Evolutionary conservation across 208 protist genomes (phyloP), one percentile per base, ranked within the genome.

Genomic region (Crithidia expoeki): DNA sequence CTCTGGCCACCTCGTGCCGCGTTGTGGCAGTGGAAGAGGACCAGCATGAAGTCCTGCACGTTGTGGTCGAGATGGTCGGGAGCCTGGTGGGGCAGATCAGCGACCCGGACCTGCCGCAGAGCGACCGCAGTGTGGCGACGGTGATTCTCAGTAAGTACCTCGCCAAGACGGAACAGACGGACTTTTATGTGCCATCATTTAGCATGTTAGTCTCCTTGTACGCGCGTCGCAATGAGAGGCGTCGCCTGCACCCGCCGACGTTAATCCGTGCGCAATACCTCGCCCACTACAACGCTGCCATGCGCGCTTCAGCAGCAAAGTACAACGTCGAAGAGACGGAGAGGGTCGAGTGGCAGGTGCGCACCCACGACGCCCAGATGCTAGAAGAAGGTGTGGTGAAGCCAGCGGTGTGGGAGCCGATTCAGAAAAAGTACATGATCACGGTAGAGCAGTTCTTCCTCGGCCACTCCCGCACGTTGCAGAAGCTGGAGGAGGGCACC

Each of bases 351-450:
- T 96, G 92, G 92, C 89, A 96, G 53, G 80, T 94, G 28, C 85
- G 87, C 77, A 84, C 82, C 30, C 74, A 74, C 66, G 73, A 85
- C 6, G 85, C 83, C 14, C 81, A 88, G 74, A 67, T 86, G 74
- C 80, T 93, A n/a, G 83, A 90, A 4, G 86, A 94, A 46, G 85
- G 84, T 27, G 85, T 96, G 28, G 83, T 94, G 66, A 86, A 88
- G 79, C 89, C 84, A 7, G 82, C 89, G 28, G 72, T 66, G 44
- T 96, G 92, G 89, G 92, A 96, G 60, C 38, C 81, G 12, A 68
- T 96, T 51, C 85, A 83, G 30, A 61, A 61, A 49, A 92, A 91
- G 78, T 86, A 85, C 71, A 75, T 88, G 49, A 42, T 80, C 1
- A 68, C 76, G 11, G 67, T 88, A 12, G 92, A 96, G 79, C 67